Base-by-base conservation (phyloP, 306 rosid species). In the Malus fusca region DNA sequence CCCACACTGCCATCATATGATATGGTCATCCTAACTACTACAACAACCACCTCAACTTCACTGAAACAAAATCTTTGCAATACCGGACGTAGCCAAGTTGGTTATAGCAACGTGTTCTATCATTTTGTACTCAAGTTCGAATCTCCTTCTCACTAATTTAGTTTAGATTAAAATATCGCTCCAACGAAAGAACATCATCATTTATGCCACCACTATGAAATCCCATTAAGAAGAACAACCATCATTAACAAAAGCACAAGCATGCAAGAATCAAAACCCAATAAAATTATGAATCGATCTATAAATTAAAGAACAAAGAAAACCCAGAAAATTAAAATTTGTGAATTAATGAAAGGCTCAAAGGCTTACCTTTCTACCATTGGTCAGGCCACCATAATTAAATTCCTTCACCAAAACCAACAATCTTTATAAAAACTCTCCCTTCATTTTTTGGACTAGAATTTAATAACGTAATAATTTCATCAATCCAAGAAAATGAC, bases 231-330 rank as follows among this genome's bases (percentile, higher is more conserved):
- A 75, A 75, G 63, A 69, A 83, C 58, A 51, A 11, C 68, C 68
- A 56, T 37, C 77, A 76, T 83, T 76, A 81, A 81, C 75, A 80
- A 80, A 87, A 84, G 44, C 88, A 84, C 72, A 84, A 59, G 83
- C 72, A 84, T 53, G 83, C 87, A 80, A 81, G 55, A 91, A 73
- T 71, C 81, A 84, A 68, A 78, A 73, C 77, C 73, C 55, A 79
- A 76, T 81, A 81, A 77, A 73, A 74, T 71, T 77, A 77, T 76
- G 69, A 78, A 19, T 62, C 73, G 55, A 67, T 40, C 31, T 42
- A 22, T 40, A 66, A 40, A 65, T 31, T 73, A 66, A 12, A 30
- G 37, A 33, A 21, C 53, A 14, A 8, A 67, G 11, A 22, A 37
- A 48, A 14, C 61, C 71, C 66, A 70, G 23, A 46, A 42, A 69